Evolutionary conservation across 1,139 yeast genomes (phyloP).

Genomic region (Suhomyces ambrosiae): DNA sequence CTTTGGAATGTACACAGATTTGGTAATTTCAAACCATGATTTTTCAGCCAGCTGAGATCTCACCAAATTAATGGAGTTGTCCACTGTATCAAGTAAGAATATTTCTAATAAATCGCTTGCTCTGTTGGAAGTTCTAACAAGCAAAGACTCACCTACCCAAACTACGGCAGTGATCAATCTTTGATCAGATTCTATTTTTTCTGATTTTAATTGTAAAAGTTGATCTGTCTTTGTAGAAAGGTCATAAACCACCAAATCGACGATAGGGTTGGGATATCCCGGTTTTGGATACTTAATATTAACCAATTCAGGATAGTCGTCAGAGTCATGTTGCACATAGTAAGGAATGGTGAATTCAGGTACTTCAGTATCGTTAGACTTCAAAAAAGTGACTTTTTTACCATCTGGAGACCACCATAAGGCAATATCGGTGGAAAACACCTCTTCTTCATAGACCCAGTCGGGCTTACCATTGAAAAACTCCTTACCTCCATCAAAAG

Average conservation of each 20-base stretch:
- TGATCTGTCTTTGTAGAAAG: constrained; percentile 18
- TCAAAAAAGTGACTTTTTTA: constrained; percentile 47
- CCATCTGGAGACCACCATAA: constrained; percentile 65
- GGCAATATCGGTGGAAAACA: constrained; percentile 50
- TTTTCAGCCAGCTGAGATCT: constrained; percentile 43
- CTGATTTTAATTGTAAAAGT: constrained; percentile 27
- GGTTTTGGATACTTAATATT: constrained; percentile 50
- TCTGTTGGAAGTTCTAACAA: constrained; percentile 47
- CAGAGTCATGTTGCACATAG: constrained; percentile 49
- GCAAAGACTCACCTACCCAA: constrained; percentile 40
- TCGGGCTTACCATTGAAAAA: constrained; percentile 60
- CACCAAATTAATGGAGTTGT: constrained; percentile 31
- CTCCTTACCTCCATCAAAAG: constrained; percentile 52
- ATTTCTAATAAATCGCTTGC: constrained; percentile 45
- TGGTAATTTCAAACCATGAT: constrained; percentile 78
- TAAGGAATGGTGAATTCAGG: constrained; percentile 57
- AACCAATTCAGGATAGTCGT: constrained; percentile 44
- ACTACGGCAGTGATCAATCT: constrained; percentile 45
- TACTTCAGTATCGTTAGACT: constrained; percentile 54
- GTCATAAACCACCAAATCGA: constrained; percentile 42
- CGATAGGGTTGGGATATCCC: constrained; percentile 46
- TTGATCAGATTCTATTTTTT: constrained; percentile 24
- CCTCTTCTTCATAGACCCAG: constrained; percentile 68
- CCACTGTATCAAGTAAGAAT: constrained; percentile 39
- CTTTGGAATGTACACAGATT: constrained; percentile 69